A percentile compares a stretch with the other conserved stretches of the same genome.
phyloP scores from a whole-genome alignment of 2,329 filamentous ascomycete species.

The Penicillium glabrum region DNA sequence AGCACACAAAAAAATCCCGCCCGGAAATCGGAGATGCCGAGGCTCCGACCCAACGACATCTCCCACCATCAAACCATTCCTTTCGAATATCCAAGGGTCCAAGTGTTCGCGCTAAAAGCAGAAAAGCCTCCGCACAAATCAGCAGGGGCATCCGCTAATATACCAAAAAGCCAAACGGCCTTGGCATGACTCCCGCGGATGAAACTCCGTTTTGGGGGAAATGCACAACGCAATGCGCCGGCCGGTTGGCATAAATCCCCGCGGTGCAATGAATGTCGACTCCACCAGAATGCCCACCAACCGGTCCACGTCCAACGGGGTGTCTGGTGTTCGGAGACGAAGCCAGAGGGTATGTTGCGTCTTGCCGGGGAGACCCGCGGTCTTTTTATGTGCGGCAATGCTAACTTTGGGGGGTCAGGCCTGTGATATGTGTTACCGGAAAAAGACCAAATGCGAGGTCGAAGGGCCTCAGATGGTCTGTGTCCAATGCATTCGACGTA shows the following conservation, averaged over 20 bases:
- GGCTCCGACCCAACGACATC: slow-evolving; percentile 5
- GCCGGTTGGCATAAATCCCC: slow-evolving; percentile 14
- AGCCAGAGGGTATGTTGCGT: slow-evolving; percentile 11
- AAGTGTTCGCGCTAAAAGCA: neutral
- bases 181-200: slow-evolving; percentile 20
- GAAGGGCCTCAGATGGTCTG: slow-evolving; percentile 72
- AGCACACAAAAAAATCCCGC: neutral
- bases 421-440: slow-evolving; percentile 89
- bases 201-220: slow-evolving; percentile 6
- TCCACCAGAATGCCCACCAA: slow-evolving; percentile 6
- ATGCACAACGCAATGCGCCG: slow-evolving; percentile 20
- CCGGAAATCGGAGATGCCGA: slow-evolving; percentile 8
- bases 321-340: slow-evolving; percentile 3
- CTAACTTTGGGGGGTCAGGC: slow-evolving; percentile 53
- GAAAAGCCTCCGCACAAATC: neutral
- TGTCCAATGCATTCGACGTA: slow-evolving; percentile 90
- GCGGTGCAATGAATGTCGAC: slow-evolving; percentile 7
- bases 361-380: neutral
- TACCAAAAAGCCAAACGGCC: slow-evolving; percentile 5
- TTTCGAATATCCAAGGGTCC: neutral
- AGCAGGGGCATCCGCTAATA: neutral
- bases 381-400: neutral
- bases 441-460: slow-evolving; percentile 88
- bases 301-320: neutral
- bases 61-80: neutral